Base-by-base conservation (phyloP, 1,139 yeast genomes). In the Candida tetrigidarum region DNA sequence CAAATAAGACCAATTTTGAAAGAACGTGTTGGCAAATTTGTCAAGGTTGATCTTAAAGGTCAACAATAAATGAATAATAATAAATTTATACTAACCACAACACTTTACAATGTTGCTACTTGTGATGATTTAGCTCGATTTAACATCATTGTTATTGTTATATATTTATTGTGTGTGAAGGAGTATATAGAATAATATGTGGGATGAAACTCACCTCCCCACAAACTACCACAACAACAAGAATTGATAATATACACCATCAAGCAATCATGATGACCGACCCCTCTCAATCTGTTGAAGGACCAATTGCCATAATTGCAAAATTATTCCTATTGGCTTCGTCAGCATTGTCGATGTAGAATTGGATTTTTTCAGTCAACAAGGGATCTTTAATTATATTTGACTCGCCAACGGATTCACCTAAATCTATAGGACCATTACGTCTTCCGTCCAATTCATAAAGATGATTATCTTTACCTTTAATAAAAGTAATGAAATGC, bases 391-490 rank as follows among this genome's bases (percentile, higher is more conserved):
- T 72, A 27, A 90, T 58, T 32, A 91, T 73, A 55, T 85, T 43
- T 3, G 41, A 33, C 5, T 32, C 22, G 23, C 28, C 40, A 15
- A 22, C 25, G 3, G 76, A 58, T 11, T 54, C 55, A 0, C 95
- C 92, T 46, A 87, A 68, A 49, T 79, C 83, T 38, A 84, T 71
- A 0, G 96, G 92, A 0, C 97, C 96, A 36, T 67, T 69, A 53
- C 96, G 76, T 53, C 98, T 75, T 0, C 99, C 99, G 60, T 93
- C 99, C 41, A 93, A 74, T 63, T 93, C 98, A 55, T 81, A 87
- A 25, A 92, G 62, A 49, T 78, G 80, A n/a, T 79, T 76, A 52
- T 79, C 76, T 18, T 66, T 66, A 9, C 81, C 79, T 55, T 78
- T 82, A 6, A 90, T 76, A 57, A 86, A 85, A 7, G 93, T 76